phyloP scores from a whole-genome alignment of 805 yeast species.

The Kuraishia ogatae region DNA sequence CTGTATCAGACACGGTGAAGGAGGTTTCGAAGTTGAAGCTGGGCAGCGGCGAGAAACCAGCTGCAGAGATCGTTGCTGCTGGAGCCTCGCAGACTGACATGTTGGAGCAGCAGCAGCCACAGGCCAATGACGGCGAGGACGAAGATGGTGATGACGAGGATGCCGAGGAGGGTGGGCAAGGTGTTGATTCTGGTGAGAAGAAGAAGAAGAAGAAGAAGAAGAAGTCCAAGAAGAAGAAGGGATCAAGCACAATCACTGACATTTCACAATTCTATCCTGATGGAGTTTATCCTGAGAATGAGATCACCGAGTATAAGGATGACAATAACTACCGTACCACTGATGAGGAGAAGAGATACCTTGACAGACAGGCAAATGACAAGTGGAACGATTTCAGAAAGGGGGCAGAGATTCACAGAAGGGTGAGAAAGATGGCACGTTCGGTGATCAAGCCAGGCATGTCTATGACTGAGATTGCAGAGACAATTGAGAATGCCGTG shows the following conservation, averaged over 20 bases:
- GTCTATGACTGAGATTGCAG: constrained; percentile 85
- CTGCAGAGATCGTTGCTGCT: neutral
- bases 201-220: constrained; percentile 46
- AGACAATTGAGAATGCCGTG: constrained; percentile 77
- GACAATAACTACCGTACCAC: constrained; percentile 71
- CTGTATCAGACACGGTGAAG: constrained; percentile 3
- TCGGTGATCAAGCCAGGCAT: constrained; percentile 80
- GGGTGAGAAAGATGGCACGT: constrained; percentile 77
- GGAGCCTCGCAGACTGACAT: constrained; percentile 5
- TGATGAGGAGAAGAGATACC: constrained; percentile 75
- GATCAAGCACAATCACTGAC: constrained; percentile 46
- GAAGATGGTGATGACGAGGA: constrained; percentile 15
- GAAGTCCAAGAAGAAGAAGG: constrained; percentile 47
- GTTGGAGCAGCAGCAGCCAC: neutral
- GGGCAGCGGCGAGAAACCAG: constrained; percentile 1
- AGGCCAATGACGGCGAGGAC: constrained; percentile 6
- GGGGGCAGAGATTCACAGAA: constrained; percentile 93
- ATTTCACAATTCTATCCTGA: constrained; percentile 64
- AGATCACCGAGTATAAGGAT: constrained; percentile 70
- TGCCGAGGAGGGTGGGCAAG: constrained; percentile 24
- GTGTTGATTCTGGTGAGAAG: constrained; percentile 17
- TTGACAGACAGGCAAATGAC: constrained; percentile 54
- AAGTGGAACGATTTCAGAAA: constrained; percentile 86
- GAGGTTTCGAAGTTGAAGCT: neutral
- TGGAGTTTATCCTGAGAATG: constrained; percentile 77